Evolutionary conservation across 768 basidiomycete species (phyloP), one percentile per base, ranked within the genome.

Genomic region (Suillus plorans): DNA sequence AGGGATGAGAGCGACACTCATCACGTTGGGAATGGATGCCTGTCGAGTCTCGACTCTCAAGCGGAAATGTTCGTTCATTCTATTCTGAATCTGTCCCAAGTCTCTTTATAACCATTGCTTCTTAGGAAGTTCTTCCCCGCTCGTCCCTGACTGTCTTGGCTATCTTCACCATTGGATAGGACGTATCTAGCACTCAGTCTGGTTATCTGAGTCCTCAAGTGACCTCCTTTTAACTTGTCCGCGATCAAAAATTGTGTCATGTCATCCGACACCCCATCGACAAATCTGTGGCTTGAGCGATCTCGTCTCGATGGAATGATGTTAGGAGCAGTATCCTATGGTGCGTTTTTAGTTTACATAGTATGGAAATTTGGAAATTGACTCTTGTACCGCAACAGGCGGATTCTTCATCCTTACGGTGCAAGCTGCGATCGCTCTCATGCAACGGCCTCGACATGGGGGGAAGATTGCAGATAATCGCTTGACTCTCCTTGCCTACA

Each of bases 341-440:
- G 65, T 66, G 34, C 37, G 16, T 47, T 34, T 55, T 55, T 3
- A 55, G 31, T 55, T 5, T 5, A 13, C 10, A 31, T 31, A 31
- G 31, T 53, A 16, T 25, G 18, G n/a, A 3, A 34, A 55, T n/a
- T n/a, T 3, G 20, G 31, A 34, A 34, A 31, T 12, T 55, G 1
- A 55, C 53, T 34, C 9, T 13, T 31, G 18, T 20, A 34, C 31
- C 10, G 10, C 20, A 34, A 14, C 12, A 76, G 73, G 75, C 12
- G 62, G 71, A 6, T 61, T 75, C n/a, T 66, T 68, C 28, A 60
- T 70, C 39, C 56, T 72, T 36, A 72, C 69, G 13, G 39, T 69
- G 1, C 69, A 74, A 25, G 65, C 69, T 18, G 68, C 63, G 4
- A 12, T 7, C 3, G 53, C 66, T 44, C 56, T 73, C 22, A 45